These are phyloP conservation scores for Physcomitrium patens DNA, from an alignment of 225 moss, liverwort and hornwort genomes.

Conservation along the genomic window DNA sequence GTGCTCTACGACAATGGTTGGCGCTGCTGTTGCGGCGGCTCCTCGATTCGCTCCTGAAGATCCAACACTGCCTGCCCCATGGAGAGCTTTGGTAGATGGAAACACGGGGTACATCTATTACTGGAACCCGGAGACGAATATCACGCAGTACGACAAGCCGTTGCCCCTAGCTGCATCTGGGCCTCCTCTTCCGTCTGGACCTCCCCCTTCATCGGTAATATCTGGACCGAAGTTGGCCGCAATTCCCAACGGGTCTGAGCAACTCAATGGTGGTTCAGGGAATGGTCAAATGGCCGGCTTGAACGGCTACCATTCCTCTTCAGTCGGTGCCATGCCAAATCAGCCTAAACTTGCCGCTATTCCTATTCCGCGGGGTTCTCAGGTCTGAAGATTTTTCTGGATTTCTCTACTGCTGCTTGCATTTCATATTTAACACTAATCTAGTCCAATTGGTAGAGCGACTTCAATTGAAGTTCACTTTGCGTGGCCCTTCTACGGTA, in stretches of 20 bases:
- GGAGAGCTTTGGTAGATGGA: constrained; percentile 81
- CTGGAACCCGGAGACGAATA: constrained; percentile 75
- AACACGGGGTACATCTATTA: constrained; percentile 79
- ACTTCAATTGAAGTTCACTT: no score
- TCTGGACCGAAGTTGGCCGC: constrained; percentile 63
- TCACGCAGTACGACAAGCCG: constrained; percentile 91
- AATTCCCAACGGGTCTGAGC: constrained; percentile 47
- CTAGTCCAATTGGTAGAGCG: no score
- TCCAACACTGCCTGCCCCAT: constrained; percentile 78
- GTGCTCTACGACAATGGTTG: constrained; percentile 55
- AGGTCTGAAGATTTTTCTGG: constrained; percentile 47
- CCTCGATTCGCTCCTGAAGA: constrained; percentile 80
- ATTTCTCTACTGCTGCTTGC: no score
- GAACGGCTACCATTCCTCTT: constrained; percentile 38
- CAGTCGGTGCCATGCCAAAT: constrained; percentile 34
- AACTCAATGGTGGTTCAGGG: constrained; percentile 42
- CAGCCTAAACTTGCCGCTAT: constrained; percentile 70
- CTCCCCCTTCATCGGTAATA: constrained; percentile 41
- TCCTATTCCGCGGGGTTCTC: constrained; percentile 59
- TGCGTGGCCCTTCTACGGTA: no score
- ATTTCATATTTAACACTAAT: no score
- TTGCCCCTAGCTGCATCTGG: constrained; percentile 42
- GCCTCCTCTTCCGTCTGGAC: constrained; percentile 50
- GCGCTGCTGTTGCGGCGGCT: constrained; percentile 59
- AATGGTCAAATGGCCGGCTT: constrained; percentile 50